These are phyloP conservation scores for Trichoderma simmonsii DNA, from an alignment of 2,329 filamentous ascomycete species.

Conservation along the genomic window DNA sequence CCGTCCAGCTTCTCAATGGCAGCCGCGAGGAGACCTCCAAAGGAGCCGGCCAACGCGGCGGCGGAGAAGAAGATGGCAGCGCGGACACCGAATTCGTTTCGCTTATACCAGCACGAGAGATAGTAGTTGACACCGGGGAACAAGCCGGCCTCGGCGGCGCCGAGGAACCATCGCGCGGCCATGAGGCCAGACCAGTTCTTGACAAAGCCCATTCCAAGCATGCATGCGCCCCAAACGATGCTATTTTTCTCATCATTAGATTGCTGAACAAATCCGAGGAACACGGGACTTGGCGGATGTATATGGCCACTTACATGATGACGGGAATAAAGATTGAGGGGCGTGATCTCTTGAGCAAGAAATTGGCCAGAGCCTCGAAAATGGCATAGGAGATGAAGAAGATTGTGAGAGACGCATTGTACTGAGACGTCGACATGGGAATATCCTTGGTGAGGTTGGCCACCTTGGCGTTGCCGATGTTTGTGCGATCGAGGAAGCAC, in stretches of 20 bases:
- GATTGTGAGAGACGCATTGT: conserved; percentile 73
- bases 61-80: conserved; percentile 82
- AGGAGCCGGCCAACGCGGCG: conserved; percentile 74
- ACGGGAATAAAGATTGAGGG: conserved; percentile 77
- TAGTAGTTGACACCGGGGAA: conserved; percentile 79
- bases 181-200: conserved; percentile 62
- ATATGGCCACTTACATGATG: conserved; percentile 62
- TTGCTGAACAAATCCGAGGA: not conserved
- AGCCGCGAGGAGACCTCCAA: conserved; percentile 70
- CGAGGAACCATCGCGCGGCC: conserved; percentile 68
- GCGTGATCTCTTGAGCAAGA: conserved; percentile 71
- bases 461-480: conserved; percentile 70
- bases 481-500: conserved; percentile 72
- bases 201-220: conserved; percentile 68
- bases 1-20: conserved; percentile 69
- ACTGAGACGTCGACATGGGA: conserved; percentile 59
- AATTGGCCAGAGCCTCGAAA: conserved; percentile 75
- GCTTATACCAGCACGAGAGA: conserved; percentile 79
- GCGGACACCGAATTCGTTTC: conserved; percentile 75
- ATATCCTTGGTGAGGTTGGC: conserved; percentile 47
- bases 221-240: conserved; percentile 63
- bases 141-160: conserved; percentile 70
- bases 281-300: not conserved
- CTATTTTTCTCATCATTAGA: conserved; percentile 35
- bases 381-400: conserved; percentile 85